Evolutionary conservation across 73 alveolate species (phyloP), one percentile per base, ranked within the genome.

Genomic region (Paramecium caudatum): DNA sequence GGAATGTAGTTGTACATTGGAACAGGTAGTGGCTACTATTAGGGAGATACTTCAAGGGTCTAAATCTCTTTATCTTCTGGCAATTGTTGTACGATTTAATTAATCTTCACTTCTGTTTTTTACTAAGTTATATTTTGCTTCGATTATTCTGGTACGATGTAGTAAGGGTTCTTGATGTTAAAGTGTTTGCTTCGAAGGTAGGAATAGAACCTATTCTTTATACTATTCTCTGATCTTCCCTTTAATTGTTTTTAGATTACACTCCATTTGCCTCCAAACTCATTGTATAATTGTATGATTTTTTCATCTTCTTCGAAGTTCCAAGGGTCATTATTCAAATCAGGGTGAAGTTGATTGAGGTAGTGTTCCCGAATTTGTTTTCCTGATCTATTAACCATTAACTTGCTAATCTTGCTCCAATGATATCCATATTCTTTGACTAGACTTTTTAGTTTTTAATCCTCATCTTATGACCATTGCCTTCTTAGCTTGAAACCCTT

Each of bases 171-270:
- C 45, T 74, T 74, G 1, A 74, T 86, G 39, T 62, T 86, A 17
- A 78, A 61, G 36, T 86, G 65, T 21, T 68, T 82, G 39, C 74
- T 78, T 61, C 94, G 47, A 32, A 90, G 61, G 47, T 49, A 86
- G n/a, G 92, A 74, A 46, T 91, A 91, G 91, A 96, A 97, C 65
- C 96, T 96, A 55, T 97, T 97, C 68, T 97, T 97, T 13, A 97
- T 96, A 25, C 97, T 92, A 91, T 96, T 97, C 86, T 97, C 99
- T 25, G 99, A 96, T 82, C 99, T 90, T 10, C 99, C 99, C 23
- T 94, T 90, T 23, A 97, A 95, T 69, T 49, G 93, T 82, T 93
- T 94, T 17, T 97, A 49, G 4, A 97, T 97, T 47, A 95, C 98
- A 65, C 97, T 92, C 99, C 99, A 97, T 92, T 95, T 97, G 30